These are phyloP conservation scores for Aspergillus sp. DNA, from an alignment of 2,329 filamentous ascomycete species.

Conservation along the genomic window DNA sequence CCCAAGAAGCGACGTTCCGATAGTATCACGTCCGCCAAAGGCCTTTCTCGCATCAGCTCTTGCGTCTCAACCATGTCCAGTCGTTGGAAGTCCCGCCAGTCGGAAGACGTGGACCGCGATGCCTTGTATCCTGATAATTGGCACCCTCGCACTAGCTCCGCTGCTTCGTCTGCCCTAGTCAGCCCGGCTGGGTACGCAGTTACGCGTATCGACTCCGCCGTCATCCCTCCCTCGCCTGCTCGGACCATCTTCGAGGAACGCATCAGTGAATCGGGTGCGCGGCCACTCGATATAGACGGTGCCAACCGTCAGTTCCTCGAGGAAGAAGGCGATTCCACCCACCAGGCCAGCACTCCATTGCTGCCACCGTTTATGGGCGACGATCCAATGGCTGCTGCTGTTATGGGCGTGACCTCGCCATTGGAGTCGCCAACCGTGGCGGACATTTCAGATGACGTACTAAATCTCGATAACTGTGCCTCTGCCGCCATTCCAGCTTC, in stretches of 20 bases:
- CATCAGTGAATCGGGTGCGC: conserved; percentile 42
- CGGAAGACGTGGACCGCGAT: conserved; percentile 24
- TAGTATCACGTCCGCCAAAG: conserved; percentile 37
- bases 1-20: conserved; percentile 49
- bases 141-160: conserved; percentile 37
- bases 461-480: conserved; percentile 38
- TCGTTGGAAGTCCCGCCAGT: conserved; percentile 32
- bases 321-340: conserved; percentile 45
- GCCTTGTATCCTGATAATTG: conserved; percentile 24
- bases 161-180: conserved; percentile 33
- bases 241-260: conserved; percentile 56
- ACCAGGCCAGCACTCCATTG: conserved; percentile 72
- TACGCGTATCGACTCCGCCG: conserved; percentile 43
- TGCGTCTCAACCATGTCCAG: conserved; percentile 69
- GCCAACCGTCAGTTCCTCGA: conserved; percentile 44
- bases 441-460: conserved; percentile 40
- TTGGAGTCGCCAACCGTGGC: conserved; percentile 77
- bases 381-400: conserved; percentile 39
- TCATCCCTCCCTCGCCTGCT: conserved; percentile 55
- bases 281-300: conserved; percentile 48
- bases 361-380: conserved; percentile 72
- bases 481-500: conserved; percentile 34
- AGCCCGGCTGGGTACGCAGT: conserved; percentile 30
- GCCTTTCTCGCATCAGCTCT: conserved; percentile 57
- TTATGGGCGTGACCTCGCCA: conserved; percentile 65